These are phyloP conservation scores for Sisymbrium irio DNA, from an alignment of 345 rosid species.

Conservation along the genomic window DNA sequence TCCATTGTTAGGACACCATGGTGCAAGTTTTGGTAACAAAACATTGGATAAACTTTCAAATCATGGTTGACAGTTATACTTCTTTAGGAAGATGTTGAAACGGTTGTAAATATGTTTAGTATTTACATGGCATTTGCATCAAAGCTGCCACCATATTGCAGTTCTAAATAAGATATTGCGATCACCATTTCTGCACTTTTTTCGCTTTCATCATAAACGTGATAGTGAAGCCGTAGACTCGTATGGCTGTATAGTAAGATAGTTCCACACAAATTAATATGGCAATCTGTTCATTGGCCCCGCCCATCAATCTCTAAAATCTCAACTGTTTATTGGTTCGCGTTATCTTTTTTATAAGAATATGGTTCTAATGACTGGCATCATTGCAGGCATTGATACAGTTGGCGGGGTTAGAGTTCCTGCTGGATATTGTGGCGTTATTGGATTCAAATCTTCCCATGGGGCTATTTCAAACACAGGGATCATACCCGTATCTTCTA, in stretches of 20 bases:
- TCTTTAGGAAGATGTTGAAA: not conserved
- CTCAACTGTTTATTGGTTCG: not conserved
- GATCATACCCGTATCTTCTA: constrained; percentile 60
- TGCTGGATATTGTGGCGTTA: constrained; percentile 73
- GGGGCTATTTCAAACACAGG: constrained; percentile 65
- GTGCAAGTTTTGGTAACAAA: not conserved
- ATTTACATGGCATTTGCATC: not conserved
- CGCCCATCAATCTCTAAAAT: not conserved
- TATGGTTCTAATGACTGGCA: not conserved
- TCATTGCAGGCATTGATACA: constrained; percentile 73
- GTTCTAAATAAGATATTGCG: not conserved
- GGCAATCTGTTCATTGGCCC: not conserved
- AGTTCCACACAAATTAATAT: not conserved
- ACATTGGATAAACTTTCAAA: not conserved
- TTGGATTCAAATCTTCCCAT: constrained; percentile 84
- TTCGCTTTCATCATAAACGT: constrained; percentile 8
- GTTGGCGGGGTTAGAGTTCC: constrained; percentile 94
- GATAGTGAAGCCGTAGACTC: too few relatives aligned
- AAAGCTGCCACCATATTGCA: not conserved
- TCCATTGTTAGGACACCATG: not conserved
- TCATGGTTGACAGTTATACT: not conserved
- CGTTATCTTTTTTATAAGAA: not conserved
- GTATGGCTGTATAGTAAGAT: not conserved
- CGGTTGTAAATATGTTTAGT: not conserved
- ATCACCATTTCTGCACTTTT: constrained; percentile 1